phyloP scores from a whole-genome alignment of 108 stramenopile species.

The Cylindrotheca closterium region DNA sequence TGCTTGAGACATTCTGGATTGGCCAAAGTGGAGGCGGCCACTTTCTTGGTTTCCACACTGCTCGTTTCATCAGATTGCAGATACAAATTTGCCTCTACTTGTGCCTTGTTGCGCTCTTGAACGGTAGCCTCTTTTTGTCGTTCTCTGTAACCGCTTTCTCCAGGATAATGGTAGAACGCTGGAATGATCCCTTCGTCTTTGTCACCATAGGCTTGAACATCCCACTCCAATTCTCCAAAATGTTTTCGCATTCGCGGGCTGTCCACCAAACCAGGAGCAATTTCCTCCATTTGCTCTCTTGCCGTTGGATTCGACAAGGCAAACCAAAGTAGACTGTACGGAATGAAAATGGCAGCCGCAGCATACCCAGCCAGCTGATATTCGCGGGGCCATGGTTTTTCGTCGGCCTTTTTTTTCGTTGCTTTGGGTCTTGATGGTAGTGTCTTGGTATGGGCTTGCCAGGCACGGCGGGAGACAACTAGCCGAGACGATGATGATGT shows the following conservation, averaged over 20 bases:
- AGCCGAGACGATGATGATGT: constrained; percentile 8
- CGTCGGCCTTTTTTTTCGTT: constrained; percentile 5
- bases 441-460: constrained; percentile 24
- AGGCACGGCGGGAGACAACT: constrained; percentile 26
- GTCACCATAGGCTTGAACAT: constrained; percentile 21
- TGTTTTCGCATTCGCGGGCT: constrained; percentile 22
- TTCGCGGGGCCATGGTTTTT: constrained; percentile 39
- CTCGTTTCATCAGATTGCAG: background rate
- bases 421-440: constrained; percentile 14
- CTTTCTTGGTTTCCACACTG: constrained; percentile 8
- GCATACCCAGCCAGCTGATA: constrained; percentile 32
- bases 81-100: constrained; percentile 12
- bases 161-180: constrained; percentile 24
- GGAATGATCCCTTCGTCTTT: background rate
- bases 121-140: constrained; percentile 26
- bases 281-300: constrained; percentile 9
- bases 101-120: constrained; percentile 5
- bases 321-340: constrained; percentile 31
- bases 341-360: constrained; percentile 16
- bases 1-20: constrained; percentile 9
- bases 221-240: constrained; percentile 35
- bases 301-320: constrained; percentile 26
- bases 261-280: background rate
- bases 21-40: constrained; percentile 20
- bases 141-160: constrained; percentile 14